phyloP scores from a whole-genome alignment of 345 rosid species.

The Boechera stricta region DNA sequence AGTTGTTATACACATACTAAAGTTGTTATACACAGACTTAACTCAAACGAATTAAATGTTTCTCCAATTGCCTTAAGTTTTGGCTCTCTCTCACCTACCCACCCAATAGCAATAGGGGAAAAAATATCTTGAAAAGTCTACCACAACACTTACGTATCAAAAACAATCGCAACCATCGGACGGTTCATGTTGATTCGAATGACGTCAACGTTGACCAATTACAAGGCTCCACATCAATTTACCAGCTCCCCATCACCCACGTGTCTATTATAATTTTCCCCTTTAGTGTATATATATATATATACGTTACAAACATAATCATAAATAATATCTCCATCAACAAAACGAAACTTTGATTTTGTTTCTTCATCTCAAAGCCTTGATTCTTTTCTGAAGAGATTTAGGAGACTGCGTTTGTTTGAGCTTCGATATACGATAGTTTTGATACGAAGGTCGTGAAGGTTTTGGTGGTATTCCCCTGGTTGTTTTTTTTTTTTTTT shows the following conservation, averaged over 20 bases:
- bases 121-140: neutral
- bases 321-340: neutral
- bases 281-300: neutral
- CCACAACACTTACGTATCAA: neutral
- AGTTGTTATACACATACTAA: no score
- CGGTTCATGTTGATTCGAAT: neutral
- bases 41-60: no score
- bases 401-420: no score
- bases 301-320: neutral
- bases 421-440: slow-evolving; percentile 10
- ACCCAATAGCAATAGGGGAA: no score
- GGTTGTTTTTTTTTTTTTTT: neutral
- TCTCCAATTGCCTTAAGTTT: neutral
- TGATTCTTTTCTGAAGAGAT: neutral
- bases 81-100: slow-evolving; percentile 19
- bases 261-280: neutral
- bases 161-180: slow-evolving; percentile 14
- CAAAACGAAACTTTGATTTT: slow-evolving; percentile 3
- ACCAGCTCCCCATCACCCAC: slow-evolving; percentile 19
- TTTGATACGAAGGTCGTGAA: neutral
- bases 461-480: neutral
- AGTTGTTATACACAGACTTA: no score
- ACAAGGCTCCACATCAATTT: slow-evolving; percentile 27
- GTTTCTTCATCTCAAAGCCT: neutral
- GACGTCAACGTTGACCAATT: slow-evolving; percentile 8